A percentile compares a stretch with the other conserved stretches of the same genome.
phyloP scores from a whole-genome alignment of 768 basidiomycete species.

The Trametes maxima region DNA sequence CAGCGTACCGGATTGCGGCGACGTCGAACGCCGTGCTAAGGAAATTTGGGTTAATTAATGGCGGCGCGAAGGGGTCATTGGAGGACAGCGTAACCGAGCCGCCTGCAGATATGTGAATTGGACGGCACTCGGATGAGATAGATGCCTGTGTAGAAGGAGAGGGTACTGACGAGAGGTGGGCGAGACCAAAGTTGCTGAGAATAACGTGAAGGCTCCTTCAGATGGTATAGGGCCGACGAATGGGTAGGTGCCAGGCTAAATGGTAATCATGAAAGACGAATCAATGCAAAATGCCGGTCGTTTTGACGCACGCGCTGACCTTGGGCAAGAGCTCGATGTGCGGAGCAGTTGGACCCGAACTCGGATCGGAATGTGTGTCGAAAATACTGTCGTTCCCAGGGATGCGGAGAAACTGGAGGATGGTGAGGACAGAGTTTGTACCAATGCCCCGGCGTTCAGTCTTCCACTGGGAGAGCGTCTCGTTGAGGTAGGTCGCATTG shows the following conservation, averaged over 20 bases:
- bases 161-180: constrained; percentile 29
- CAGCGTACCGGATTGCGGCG: constrained; percentile 28
- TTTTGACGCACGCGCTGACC: too few species aligned
- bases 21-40: constrained; percentile 34
- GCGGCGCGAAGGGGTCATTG: constrained; percentile 28
- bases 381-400: constrained; percentile 5
- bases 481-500: constrained; percentile 14
- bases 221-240: constrained; percentile 8
- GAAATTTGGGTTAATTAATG: constrained; percentile 32
- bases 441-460: constrained; percentile 16
- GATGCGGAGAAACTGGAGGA: constrained; percentile 14
- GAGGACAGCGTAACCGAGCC: constrained; percentile 33
- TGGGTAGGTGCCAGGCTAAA: constrained; percentile 4
- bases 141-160: neutral
- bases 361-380: constrained; percentile 9
- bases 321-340: too few species aligned
- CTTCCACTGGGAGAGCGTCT: constrained; percentile 19
- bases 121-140: neutral
- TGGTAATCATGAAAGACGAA: neutral
- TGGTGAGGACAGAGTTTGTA: neutral
- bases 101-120: constrained; percentile 7
- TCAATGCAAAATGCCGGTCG: neutral
- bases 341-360: neutral
- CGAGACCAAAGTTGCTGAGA: constrained; percentile 20
- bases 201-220: constrained; percentile 25